Percentiles rank a stretch among this genome's conserved stretches.
These are phyloP conservation scores for Danielia oregonensis DNA, from an alignment of 805 yeast genomes.

Conservation along the genomic window DNA sequence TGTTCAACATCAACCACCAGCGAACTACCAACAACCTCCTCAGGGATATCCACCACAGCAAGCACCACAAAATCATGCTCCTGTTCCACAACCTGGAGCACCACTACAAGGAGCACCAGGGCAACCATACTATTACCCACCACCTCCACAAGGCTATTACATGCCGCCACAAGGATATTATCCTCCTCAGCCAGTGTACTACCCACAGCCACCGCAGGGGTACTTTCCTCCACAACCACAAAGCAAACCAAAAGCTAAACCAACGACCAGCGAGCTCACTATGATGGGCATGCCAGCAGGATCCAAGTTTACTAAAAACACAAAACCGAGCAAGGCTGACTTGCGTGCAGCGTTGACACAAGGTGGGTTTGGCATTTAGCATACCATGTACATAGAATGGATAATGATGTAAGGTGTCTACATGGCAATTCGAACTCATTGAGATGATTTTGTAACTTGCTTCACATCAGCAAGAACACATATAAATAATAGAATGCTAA, in stretches of 20 bases:
- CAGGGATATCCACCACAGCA: constrained; percentile 10
- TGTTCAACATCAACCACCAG: constrained; percentile 6
- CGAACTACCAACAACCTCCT: constrained; percentile 8
- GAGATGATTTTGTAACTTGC: no score
- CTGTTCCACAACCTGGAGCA: constrained; percentile 1
- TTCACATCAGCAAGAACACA: constrained; percentile 1
- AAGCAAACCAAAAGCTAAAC: constrained; percentile 14
- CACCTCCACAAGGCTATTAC: constrained; percentile 15
- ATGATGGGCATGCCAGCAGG: constrained; percentile 47
- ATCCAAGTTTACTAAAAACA: constrained; percentile 35
- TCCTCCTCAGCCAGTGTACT: constrained; percentile 7
- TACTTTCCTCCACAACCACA: constrained; percentile 13
- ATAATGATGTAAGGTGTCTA: no score
- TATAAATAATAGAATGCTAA: constrained; percentile 22
- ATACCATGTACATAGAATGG: neutral
- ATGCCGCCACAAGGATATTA: constrained; percentile 10
- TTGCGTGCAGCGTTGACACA: constrained; percentile 62
- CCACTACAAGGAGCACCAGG: constrained; percentile 6
- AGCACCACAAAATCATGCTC: constrained; percentile 10
- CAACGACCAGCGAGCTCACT: constrained; percentile 39
- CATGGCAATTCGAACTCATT: no score
- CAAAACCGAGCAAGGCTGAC: constrained; percentile 48
- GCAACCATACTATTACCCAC: constrained; percentile 6
- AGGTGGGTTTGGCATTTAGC: constrained; percentile 64
- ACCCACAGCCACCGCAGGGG: constrained; percentile 17